A percentile compares a stretch with the other conserved stretches of the same genome.
phyloP scores from a whole-genome alignment of 306 rosid species.

The Hippophae gyantsensis region DNA sequence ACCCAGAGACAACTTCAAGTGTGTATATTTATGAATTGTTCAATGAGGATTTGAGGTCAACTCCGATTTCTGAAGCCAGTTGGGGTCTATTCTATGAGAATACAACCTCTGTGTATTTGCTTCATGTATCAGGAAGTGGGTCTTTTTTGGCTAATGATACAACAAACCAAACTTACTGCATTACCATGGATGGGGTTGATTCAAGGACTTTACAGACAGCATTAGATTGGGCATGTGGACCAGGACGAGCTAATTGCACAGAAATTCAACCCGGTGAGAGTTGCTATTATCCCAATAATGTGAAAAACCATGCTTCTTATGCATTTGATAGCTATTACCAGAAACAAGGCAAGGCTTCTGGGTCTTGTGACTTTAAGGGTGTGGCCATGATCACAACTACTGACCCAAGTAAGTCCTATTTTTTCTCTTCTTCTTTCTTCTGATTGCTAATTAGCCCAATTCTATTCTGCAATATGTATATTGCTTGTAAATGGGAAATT shows the following conservation, averaged over 20 bases:
- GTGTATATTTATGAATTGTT: conserved; percentile 66
- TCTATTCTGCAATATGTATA: not conserved
- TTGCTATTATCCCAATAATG: conserved; percentile 70
- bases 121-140: conserved; percentile 66
- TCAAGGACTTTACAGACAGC: conserved; percentile 68
- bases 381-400: conserved; percentile 72
- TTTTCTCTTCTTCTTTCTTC: not conserved
- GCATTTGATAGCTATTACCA: conserved; percentile 92
- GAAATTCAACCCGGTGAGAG: conserved; percentile 79
- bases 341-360: conserved; percentile 44
- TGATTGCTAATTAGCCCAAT: not conserved
- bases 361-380: conserved; percentile 83
- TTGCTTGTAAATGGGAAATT: not conserved
- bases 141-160: conserved; percentile 65
- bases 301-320: conserved; percentile 71
- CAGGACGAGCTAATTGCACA: conserved; percentile 67
- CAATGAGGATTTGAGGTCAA: conserved; percentile 73
- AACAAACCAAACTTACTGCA: conserved; percentile 64
- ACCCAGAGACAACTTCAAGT: conserved; percentile 65
- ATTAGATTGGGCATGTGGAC: conserved; percentile 88
- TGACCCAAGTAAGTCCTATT: conserved; percentile 62
- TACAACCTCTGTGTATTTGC: conserved; percentile 58
- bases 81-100: conserved; percentile 82
- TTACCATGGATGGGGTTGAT: conserved; percentile 58
- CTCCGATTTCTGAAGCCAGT: conserved; percentile 68